Base-by-base conservation (phyloP, 2,329 filamentous ascomycete genomes). In the Moelleriella libera region DNA sequence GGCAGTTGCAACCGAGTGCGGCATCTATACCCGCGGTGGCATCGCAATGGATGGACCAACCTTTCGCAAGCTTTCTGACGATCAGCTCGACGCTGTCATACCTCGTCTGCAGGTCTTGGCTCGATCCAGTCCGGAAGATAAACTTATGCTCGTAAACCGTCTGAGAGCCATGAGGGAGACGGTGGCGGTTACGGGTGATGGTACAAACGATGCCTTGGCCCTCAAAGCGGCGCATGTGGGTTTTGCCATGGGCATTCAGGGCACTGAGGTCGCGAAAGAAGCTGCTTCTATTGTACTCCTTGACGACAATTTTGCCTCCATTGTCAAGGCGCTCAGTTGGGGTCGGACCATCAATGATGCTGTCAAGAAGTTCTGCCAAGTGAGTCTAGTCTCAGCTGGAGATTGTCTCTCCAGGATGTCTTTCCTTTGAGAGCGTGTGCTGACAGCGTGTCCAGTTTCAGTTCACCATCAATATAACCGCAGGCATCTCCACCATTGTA, bases 401-500 rank as follows among this genome's bases (percentile, higher is more conserved):
- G 2, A n/a, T 14, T 28, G 9, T 14, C 9, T 42, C 21, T 10
- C 14, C 8, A n/a, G 2, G 40, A 8, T 41, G 2, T 14, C 9
- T 41, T 39, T 39, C 12, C 40, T 41, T 41, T 12, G 10, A 5
- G 2, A 9, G 9, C 10, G n/a, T 34, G 31, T 44, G 45, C 11
- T 12, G 28, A n/a, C 6, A 32, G 32, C 6, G 8, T 6, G 12
- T 21, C 5, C 47, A 60, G 65, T 80, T 80, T 56, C 74, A 78
- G 66, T 76, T 85, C 55, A 85, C 81, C 2, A 79, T 83, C 60
- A 83, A 83, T 58, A 81, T 83, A 52, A 82, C 79, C 6, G 79
- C 79, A 5, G 78, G 82, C 10, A 60, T 80, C 41, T 69, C 82
- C 12, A 78, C 79, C 7, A 81, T 83, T 52, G 67, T 82, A 50